Evolutionary conservation across 164 flowering plant genomes (phyloP).

Genomic region (Kingdonia uniflora): DNA sequence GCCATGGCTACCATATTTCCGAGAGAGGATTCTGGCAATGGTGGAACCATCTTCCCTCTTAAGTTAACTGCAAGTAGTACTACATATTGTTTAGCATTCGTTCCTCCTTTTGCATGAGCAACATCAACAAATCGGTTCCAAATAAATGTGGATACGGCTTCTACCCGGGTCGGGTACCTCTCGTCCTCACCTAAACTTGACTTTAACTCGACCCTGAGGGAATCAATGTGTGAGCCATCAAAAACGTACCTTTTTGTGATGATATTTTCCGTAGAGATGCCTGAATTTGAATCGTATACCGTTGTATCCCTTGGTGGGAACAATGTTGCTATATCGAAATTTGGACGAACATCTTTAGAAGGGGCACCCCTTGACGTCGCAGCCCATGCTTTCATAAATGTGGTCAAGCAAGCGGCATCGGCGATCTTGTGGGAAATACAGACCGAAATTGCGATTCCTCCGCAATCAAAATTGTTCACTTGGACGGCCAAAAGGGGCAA

Average conservation of each 20-base stretch:
- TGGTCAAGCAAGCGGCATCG: slow-evolving; percentile 26
- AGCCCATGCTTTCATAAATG: slow-evolving; percentile 40
- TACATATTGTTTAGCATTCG: not conserved
- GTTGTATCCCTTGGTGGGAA: slow-evolving; percentile 6
- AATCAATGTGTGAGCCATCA: slow-evolving; percentile 5
- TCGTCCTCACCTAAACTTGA: too few species aligned
- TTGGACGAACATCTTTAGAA: slow-evolving; percentile 8
- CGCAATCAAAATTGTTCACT: slow-evolving; percentile 36
- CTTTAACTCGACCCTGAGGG: slow-evolving; percentile 6
- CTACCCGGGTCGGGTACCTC: slow-evolving; percentile 3
- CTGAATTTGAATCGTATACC: too few species aligned
- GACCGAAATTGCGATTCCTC: slow-evolving; percentile 46
- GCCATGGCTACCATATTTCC: slow-evolving; percentile 10
- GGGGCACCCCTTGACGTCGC: slow-evolving; percentile 12
- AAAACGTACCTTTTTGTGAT: slow-evolving; percentile 15
- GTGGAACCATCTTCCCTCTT: slow-evolving; percentile 13
- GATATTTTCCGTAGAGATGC: too few species aligned
- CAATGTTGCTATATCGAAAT: slow-evolving; percentile 15
- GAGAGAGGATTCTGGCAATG: slow-evolving; percentile 9
- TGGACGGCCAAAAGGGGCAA: slow-evolving; percentile 23
- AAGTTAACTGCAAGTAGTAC: slow-evolving; percentile 12
- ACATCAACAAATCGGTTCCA: slow-evolving; percentile 13
- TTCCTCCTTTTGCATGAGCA: too few species aligned
- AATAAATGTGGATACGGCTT: slow-evolving; percentile 17
- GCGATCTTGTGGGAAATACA: slow-evolving; percentile 36